These are phyloP conservation scores for Calonectria hawksworthii DNA, from an alignment of 2,329 filamentous ascomycete species.

Conservation along the genomic window DNA sequence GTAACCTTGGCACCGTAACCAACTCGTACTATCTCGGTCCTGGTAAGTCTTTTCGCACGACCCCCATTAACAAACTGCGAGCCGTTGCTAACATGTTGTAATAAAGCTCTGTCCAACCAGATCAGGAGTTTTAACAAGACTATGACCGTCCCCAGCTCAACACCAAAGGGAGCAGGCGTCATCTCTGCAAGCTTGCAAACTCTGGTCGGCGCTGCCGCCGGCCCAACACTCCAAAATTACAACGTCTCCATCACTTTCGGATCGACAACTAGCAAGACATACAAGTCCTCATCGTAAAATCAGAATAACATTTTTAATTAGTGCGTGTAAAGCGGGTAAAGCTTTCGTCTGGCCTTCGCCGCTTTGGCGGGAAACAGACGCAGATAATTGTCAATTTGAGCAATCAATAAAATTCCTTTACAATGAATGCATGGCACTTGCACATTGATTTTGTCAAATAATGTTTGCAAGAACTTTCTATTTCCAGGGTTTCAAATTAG, in stretches of 20 bases:
- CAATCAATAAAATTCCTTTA: neutral
- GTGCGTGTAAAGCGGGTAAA: too few relatives aligned
- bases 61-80: too few relatives aligned
- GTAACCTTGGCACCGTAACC: slow-evolving; percentile 48
- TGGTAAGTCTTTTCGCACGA: slow-evolving; percentile 34
- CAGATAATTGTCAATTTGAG: neutral
- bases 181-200: slow-evolving; percentile 47
- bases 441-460: neutral
- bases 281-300: slow-evolving; percentile 22
- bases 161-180: slow-evolving; percentile 38
- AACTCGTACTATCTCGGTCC: slow-evolving; percentile 55
- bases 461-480: neutral
- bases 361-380: neutral
- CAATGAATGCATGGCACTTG: neutral
- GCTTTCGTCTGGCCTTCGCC: neutral
- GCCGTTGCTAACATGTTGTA: slow-evolving; percentile 19
- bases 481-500: too few relatives aligned
- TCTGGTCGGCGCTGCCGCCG: slow-evolving; percentile 43
- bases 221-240: slow-evolving; percentile 42
- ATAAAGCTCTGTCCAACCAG: slow-evolving; percentile 42
- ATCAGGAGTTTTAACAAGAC: slow-evolving; percentile 42
- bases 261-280: slow-evolving; percentile 41
- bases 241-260: slow-evolving; percentile 42
- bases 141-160: slow-evolving; percentile 43
- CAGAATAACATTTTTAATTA: neutral